These are phyloP conservation scores for Diplodia seriata DNA, from an alignment of 2,329 filamentous ascomycete species.

Conservation along the genomic window DNA sequence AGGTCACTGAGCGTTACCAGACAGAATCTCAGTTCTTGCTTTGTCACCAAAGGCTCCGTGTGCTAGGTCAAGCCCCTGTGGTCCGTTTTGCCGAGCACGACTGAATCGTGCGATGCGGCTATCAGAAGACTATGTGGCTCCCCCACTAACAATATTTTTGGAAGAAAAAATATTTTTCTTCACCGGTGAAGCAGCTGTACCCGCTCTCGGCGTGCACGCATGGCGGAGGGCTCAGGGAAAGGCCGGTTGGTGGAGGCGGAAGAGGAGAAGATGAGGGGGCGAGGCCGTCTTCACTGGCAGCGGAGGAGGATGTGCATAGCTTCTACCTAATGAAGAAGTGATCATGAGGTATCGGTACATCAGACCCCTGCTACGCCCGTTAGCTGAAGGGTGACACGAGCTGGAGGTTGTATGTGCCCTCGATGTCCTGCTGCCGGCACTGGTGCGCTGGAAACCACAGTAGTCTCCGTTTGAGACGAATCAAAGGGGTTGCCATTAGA, in stretches of 20 bases:
- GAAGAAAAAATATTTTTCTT: slow-evolving; percentile 3
- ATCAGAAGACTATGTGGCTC: neutral
- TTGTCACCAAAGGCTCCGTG: neutral
- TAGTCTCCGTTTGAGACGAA: neutral
- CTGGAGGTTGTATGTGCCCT: slow-evolving; percentile 7
- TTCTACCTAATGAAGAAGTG: slow-evolving; percentile 25
- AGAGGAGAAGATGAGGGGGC: neutral
- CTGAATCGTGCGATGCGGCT: slow-evolving; percentile 24
- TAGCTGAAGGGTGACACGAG: slow-evolving; percentile 2
- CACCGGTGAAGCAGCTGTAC: slow-evolving; percentile 3
- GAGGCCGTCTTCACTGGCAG: slow-evolving; percentile 3
- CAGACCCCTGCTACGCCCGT: slow-evolving; percentile 14
- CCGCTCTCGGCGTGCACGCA: neutral
- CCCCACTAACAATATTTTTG: slow-evolving; percentile 10
- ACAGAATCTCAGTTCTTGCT: neutral
- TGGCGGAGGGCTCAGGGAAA: neutral
- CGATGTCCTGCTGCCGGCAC: slow-evolving; percentile 4
- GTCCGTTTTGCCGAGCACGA: slow-evolving; percentile 10
- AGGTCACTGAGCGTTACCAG: neutral
- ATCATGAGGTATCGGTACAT: slow-evolving; percentile 15
- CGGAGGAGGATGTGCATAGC: slow-evolving; percentile 3
- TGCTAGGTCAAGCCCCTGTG: neutral
- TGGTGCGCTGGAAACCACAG: neutral
- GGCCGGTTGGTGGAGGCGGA: neutral
- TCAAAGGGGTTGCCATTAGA: neutral